Evolutionary conservation across 176 grass and related monocot species (phyloP).

Genomic region (Carex parvula): DNA sequence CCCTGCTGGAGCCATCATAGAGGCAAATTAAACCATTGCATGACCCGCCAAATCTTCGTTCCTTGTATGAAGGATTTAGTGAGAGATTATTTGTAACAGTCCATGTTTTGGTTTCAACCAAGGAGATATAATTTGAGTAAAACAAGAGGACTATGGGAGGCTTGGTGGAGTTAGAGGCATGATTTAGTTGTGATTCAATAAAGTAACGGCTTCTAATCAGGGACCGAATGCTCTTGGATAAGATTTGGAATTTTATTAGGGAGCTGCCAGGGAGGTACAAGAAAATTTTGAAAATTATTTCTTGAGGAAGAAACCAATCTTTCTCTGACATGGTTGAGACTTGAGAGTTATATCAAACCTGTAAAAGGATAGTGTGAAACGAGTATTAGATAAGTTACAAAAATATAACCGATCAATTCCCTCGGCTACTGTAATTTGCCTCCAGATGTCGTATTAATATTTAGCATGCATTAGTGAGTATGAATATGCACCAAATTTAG

Average conservation of each 20-base stretch:
- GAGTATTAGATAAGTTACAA: neutral
- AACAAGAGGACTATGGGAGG: conserved; percentile 12
- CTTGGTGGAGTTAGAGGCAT: neutral
- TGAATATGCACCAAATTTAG: too few species aligned
- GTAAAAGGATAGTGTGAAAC: neutral
- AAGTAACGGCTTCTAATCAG: conserved; percentile 9
- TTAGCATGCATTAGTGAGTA: too few species aligned
- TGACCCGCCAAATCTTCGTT: conserved; percentile 1
- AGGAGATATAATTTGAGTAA: neutral
- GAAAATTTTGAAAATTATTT: conserved; percentile 23
- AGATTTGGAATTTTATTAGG: conserved; percentile 3
- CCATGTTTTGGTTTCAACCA: conserved; percentile 22
- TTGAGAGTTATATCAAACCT: neutral
- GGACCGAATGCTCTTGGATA: neutral
- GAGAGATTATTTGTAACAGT: neutral
- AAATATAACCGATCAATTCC: too few species aligned
- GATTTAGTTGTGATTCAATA: conserved; percentile 1
- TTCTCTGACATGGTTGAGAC: neutral
- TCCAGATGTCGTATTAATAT: too few species aligned
- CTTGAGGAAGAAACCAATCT: neutral
- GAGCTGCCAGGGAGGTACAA: conserved; percentile 1
- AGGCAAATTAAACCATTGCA: conserved; percentile 12
- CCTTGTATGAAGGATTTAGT: neutral
- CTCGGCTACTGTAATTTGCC: too few species aligned
- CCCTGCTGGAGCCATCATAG: neutral